Evolutionary conservation across 352 stramenopile genomes (phyloP), one percentile per base, ranked within the genome.

Genomic region (Blastocystis sp.): DNA sequence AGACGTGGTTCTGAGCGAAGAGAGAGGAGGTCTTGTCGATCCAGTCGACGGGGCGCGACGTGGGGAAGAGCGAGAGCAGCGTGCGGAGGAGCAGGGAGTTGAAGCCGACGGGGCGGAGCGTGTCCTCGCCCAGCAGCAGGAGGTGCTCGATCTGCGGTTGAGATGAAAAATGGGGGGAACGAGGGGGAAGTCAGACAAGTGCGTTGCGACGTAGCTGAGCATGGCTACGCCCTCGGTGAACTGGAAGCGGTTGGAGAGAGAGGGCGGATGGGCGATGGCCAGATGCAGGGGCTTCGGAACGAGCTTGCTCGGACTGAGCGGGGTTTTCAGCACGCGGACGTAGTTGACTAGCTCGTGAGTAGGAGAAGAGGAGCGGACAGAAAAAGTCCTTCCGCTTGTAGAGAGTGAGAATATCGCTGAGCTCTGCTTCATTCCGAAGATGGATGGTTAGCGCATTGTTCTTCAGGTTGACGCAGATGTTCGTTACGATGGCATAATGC

Each of bases 391-490:
- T 84, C 3, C 52, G 48, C n/a, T 54, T 45, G 9, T 68, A 69
- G 3, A 28, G 38, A 2, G 48, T n/a, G 61, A 84, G 74, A 48
- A 59, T 61, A 28, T 40, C 54, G 59, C 45, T 45, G 42, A 84
- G 40, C 38, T 42, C 24, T 11, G 11, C n/a, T 19, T 64, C 57
- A 28, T 84, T n/a, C 3, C 43, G 17, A 17, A 64, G 57, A 52
- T 84, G 57, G 9, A 84, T 28, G 2, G 74, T 84, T 21, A 84
- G 43, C 7, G 66, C 38, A 1, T 68, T 24, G 34, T 84, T 14
- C 28, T 84, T 84, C n/a, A 59, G 24, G 48, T 84, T 64, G 28
- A 70, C 10, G n/a, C 74, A 84, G 6, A 69, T 40, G 45, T 84
- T 84, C 48, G 74, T 70, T 1, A 84, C 60, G 42, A 84, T 45